Conservation (phyloP, 371 early-diverging fungal genomes). For the Rhizoclosmatium hyalinum region DNA sequence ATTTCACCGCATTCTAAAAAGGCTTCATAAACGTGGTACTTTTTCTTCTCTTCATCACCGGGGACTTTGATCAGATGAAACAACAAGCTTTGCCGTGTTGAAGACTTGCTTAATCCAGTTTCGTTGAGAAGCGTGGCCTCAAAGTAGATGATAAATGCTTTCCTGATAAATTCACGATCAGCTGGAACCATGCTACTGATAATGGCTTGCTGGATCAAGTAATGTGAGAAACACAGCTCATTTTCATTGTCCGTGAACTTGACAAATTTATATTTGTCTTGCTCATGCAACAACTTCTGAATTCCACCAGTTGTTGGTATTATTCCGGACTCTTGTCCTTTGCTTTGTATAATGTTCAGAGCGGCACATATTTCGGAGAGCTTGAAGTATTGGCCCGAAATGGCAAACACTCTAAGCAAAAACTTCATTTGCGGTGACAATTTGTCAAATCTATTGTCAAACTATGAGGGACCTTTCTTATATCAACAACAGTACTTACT, state of each 20-base stretch:
- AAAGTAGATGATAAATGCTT: slow-evolving; percentile 21
- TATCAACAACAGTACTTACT: slow-evolving; percentile 10
- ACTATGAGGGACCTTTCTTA: slow-evolving; percentile 3
- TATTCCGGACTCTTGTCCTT: neutral
- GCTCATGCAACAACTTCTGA: neutral
- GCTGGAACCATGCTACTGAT: slow-evolving; percentile 24
- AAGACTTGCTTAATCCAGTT: neutral
- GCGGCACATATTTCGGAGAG: neutral
- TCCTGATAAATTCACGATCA: slow-evolving; percentile 12
- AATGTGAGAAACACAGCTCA: slow-evolving; percentile 29
- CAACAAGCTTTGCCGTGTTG: slow-evolving; percentile 11
- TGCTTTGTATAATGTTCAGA: neutral
- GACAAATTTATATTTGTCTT: slow-evolving; percentile 28
- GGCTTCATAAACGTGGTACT: slow-evolving; percentile 26
- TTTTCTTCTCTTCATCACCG: slow-evolving; percentile 22
- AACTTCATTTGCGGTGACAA: slow-evolving; percentile 22
- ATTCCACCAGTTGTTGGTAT: neutral
- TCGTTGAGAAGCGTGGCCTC: neutral
- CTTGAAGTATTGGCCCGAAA: slow-evolving; percentile 25
- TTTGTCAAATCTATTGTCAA: slow-evolving; percentile 28
- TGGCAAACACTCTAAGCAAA: slow-evolving; percentile 20
- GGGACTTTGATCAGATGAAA: slow-evolving; percentile 27
- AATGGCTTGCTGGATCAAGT: slow-evolving; percentile 36
- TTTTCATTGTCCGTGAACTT: slow-evolving; percentile 11
- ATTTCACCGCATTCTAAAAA: slow-evolving; percentile 30